A percentile compares a stretch with the other conserved stretches of the same genome.
These are phyloP conservation scores for Vaccinium vitisidaea DNA, from an alignment of 148 eudicot genomes.

Conservation along the genomic window DNA sequence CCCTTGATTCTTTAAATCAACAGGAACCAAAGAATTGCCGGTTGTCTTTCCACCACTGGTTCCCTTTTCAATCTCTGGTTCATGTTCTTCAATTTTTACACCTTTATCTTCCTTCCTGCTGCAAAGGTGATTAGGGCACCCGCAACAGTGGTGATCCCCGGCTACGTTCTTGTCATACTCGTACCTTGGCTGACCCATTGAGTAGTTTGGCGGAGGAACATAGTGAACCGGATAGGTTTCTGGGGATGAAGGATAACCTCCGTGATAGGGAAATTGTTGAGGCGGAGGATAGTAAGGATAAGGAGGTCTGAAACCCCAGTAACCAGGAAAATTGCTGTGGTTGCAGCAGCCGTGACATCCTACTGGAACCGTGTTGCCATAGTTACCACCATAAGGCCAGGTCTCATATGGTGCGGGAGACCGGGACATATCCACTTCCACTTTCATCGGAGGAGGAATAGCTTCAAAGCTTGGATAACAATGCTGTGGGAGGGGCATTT, in stretches of 20 bases:
- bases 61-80: constrained; percentile 33
- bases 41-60: constrained; percentile 10
- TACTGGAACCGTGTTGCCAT: constrained; percentile 33
- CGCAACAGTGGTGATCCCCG: constrained; percentile 51
- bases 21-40: constrained; percentile 38
- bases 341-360: constrained; percentile 47
- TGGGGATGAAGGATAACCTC: constrained; percentile 37
- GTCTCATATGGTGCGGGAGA: constrained; percentile 26
- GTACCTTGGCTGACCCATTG: constrained; percentile 46
- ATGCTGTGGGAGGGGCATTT: constrained; percentile 27
- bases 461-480: constrained; percentile 33
- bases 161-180: constrained; percentile 44
- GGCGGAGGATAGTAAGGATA: constrained; percentile 40
- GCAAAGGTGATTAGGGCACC: constrained; percentile 40
- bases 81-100: constrained; percentile 53
- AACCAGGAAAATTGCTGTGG: constrained; percentile 34
- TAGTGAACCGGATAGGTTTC: constrained; percentile 37
- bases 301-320: constrained; percentile 40
- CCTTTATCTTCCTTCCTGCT: constrained; percentile 36
- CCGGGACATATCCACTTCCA: constrained; percentile 21
- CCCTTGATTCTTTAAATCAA: constrained; percentile 17
- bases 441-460: constrained; percentile 33
- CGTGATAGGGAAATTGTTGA: constrained; percentile 27
- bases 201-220: constrained; percentile 45
- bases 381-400: constrained; percentile 40